Percentiles rank a stretch among this genome's conserved stretches.
These are phyloP conservation scores for Sarcomyxa edulis DNA, from an alignment of 768 basidiomycete genomes.

Conservation along the genomic window DNA sequence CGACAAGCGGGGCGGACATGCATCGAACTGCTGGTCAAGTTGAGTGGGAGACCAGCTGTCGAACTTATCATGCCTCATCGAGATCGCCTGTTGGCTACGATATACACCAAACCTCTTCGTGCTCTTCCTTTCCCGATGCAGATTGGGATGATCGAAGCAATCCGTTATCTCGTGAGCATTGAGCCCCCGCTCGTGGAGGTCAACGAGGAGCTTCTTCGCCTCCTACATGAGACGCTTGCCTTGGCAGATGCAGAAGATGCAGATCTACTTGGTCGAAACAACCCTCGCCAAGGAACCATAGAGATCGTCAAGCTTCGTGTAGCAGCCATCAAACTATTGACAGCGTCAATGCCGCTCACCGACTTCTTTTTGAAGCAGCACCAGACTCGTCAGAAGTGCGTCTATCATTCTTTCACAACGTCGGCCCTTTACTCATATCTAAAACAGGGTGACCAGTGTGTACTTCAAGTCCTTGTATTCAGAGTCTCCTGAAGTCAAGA, in stretches of 20 bases:
- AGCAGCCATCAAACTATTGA: conserved; percentile 88
- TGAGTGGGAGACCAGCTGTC: conserved; percentile 63
- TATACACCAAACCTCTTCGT: conserved; percentile 94
- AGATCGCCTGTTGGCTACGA: conserved; percentile 81
- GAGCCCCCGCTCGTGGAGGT: conserved; percentile 88
- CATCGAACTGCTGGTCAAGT: conserved; percentile 70
- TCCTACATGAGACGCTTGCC: conserved; percentile 90
- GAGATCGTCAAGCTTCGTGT: conserved; percentile 90
- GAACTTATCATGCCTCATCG: conserved; percentile 84
- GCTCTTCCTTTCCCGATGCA: conserved; percentile 93
- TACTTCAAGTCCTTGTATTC: conserved; percentile 99
- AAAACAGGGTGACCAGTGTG: conserved; percentile 78
- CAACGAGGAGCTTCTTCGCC: conserved; percentile 86
- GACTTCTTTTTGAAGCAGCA: conserved; percentile 88
- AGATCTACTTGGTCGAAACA: conserved; percentile 71
- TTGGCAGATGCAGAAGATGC: conserved; percentile 93
- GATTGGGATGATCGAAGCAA: conserved; percentile 96
- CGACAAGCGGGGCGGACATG: conserved; percentile 80
- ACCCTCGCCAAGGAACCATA: conserved; percentile 67
- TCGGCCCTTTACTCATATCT: conserved; percentile 3
- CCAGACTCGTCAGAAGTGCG: conserved; percentile 80
- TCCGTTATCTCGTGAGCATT: conserved; percentile 88
- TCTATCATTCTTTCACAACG: conserved; percentile 1
- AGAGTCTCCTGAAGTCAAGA: conserved; percentile 83
- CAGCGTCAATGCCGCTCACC: conserved; percentile 90